Evolutionary conservation across 352 stramenopile species (phyloP), one percentile per base, ranked within the genome.

Genomic region (Phytophthora fragariae): DNA sequence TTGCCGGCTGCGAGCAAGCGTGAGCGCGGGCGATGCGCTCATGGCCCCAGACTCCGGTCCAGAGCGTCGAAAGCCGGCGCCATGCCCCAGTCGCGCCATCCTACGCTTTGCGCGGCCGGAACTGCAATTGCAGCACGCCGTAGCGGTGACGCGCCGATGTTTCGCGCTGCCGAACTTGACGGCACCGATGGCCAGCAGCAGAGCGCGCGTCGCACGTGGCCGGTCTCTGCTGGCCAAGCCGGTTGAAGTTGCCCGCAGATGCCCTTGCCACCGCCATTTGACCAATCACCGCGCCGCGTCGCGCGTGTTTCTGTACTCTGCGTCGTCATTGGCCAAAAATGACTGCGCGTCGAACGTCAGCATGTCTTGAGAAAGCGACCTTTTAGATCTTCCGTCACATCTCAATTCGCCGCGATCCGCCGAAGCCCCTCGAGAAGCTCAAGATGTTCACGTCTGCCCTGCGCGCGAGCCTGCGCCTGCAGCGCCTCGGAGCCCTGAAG

Each of bases 361-460:
- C 17, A 17, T 12, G 9, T 24, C 14, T 27, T 39, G 39, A 37
- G 41, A 9, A 27, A 27, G 41, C 41, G 41, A 8, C 41, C 41
- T 17, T 73, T 62, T 61, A 74, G 5, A 19, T 62, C 35, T 11
- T 39, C 11, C 33, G 29, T 76, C 81, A 86, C 75, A 81, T 70
- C 62, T 71, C 60, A 85, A 83, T 88, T 85, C 70, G 62, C 81
- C 71, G 59, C 55, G 39, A 68, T 12, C 35, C 35, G 35, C 8
- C 41, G 41, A 58, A 57, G 44, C 68, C 65, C 35, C 39, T 17
- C 14, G 15, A 21, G 41, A 49, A 49, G 41, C 41, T 41, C 35
- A 41, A 31, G 37, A 92, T 92, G 85, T 87, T 91, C 73, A 86
- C 80, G 27, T 76, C 83, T 46, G 75, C 82, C 70, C 73, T 92